Conservation (phyloP, 148 eudicot species). For the Pharnaceum exiguum region DNA sequence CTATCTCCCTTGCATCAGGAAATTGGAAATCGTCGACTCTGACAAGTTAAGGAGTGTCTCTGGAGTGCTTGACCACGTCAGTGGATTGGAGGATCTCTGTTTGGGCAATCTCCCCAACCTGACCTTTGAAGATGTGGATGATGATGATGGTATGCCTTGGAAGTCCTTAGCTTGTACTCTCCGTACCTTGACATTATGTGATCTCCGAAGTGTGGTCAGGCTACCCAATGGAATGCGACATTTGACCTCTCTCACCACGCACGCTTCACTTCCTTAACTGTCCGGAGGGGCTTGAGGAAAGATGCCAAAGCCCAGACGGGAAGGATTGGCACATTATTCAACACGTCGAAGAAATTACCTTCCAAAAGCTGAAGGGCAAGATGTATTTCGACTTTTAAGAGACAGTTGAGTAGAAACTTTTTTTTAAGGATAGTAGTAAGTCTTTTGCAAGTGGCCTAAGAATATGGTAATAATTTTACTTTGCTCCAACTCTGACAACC, state of each 20-base stretch:
- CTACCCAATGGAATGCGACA: conserved; percentile 10
- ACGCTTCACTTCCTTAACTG: conserved; percentile 4
- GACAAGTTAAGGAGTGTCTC: neutral
- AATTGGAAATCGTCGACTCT: neutral
- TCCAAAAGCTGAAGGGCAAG: no score
- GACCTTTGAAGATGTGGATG: neutral
- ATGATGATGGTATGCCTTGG: conserved; percentile 6
- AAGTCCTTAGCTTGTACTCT: conserved; percentile 1
- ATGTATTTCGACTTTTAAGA: no score
- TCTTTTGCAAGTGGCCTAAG: no score
- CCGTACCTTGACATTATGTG: neutral
- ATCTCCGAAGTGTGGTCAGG: neutral
- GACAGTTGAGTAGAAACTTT: no score
- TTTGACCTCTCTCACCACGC: conserved; percentile 15
- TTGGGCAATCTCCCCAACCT: no score
- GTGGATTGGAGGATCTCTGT: neutral
- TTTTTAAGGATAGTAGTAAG: no score
- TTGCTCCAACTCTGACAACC: no score
- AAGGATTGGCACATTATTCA: conserved; percentile 6
- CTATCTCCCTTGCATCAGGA: neutral
- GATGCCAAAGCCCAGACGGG: conserved; percentile 3
- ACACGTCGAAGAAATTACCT: neutral
- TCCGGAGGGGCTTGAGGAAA: neutral
- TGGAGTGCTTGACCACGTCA: neutral
- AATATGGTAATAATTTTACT: no score